Conservation (phyloP, 1,284 basidiomycete genomes). For the Agaricales sp. region DNA sequence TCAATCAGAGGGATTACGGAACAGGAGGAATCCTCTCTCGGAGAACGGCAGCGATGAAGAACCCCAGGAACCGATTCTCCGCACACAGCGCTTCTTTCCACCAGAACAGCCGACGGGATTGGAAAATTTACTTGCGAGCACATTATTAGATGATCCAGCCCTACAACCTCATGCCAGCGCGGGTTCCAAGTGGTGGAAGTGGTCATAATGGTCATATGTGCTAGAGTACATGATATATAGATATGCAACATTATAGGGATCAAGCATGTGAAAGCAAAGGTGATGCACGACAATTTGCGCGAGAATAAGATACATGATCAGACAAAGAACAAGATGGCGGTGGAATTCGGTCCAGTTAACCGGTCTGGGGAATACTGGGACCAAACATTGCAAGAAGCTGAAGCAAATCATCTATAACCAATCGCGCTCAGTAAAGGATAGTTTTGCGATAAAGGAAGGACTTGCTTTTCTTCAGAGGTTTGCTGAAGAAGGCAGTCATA, state of each 20-base stretch:
- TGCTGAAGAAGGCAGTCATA: slow-evolving; percentile 65
- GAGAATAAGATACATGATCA: neutral
- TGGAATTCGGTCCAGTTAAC: neutral
- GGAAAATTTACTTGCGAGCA: neutral
- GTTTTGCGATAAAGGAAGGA: slow-evolving; percentile 4
- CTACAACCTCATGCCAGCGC: neutral
- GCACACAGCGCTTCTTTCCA: neutral
- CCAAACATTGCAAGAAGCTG: slow-evolving; percentile 39
- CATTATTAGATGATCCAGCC: neutral
- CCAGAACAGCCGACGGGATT: neutral
- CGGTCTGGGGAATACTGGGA: slow-evolving; percentile 7
- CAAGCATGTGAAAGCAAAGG: neutral
- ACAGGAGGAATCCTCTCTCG: neutral
- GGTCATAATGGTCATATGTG: neutral
- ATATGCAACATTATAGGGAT: neutral
- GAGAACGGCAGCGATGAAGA: neutral
- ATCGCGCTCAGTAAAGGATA: slow-evolving; percentile 1
- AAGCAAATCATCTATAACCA: slow-evolving; percentile 29
- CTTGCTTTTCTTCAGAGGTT: slow-evolving; percentile 54
- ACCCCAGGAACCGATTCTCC: neutral
- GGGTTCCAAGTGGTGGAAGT: neutral
- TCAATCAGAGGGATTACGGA: neutral
- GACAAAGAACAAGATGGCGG: no score
- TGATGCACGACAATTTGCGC: neutral
- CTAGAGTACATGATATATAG: neutral